These are phyloP conservation scores for Acanthamoeba rhysodes DNA, from an alignment of 208 protist species.

Conservation along the genomic window DNA sequence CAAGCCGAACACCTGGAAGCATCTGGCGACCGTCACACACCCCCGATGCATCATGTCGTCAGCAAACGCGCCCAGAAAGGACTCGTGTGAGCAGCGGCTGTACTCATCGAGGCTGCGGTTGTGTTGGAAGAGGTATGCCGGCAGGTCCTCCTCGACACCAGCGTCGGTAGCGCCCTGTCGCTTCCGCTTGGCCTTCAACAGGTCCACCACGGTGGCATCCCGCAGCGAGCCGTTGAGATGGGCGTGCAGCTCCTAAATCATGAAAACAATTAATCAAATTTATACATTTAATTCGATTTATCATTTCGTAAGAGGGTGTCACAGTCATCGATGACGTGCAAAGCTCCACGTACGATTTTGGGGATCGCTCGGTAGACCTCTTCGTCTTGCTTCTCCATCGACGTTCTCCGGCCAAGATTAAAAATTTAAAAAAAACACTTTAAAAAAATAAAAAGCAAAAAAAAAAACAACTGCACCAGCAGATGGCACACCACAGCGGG, in stretches of 20 bases:
- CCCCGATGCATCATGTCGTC: not conserved
- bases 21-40: not conserved
- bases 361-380: not conserved
- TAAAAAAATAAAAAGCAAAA: too few species aligned
- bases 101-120: conserved; percentile 53
- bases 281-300: not conserved
- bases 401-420: not conserved
- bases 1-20: conserved; percentile 55
- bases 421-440: too few species aligned
- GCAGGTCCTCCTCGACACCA: not conserved
- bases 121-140: conserved; percentile 44
- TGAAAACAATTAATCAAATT: not conserved
- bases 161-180: not conserved
- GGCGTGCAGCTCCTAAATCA: conserved; percentile 30
- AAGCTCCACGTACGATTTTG: not conserved
- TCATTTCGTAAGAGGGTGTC: not conserved
- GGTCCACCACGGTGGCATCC: conserved; percentile 16
- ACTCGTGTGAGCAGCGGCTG: not conserved
- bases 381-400: not conserved
- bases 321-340: not conserved
- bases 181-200: conserved; percentile 2
- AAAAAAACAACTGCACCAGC: too few species aligned
- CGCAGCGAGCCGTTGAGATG: conserved; percentile 52
- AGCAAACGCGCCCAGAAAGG: not conserved
- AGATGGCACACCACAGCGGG: too few species aligned